Percentiles rank a stretch among this genome's conserved stretches.
Conservation (phyloP, 331 rosid genomes). For the Rosa hybrid region DNA sequence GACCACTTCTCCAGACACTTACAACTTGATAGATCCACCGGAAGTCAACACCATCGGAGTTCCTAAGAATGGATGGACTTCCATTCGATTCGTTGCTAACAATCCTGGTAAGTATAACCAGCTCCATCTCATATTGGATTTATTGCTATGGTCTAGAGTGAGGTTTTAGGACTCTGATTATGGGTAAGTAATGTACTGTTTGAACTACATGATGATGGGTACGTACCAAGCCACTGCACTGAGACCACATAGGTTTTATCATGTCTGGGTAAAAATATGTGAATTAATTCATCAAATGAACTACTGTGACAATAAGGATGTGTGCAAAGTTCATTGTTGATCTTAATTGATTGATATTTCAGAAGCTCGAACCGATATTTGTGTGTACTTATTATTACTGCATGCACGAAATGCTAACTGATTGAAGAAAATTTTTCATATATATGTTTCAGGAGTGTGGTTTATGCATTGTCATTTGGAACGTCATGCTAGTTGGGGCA, state of each 20-base stretch:
- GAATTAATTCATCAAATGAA: neutral
- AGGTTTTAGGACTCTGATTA: neutral
- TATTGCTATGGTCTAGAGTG: neutral
- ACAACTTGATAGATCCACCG: slow-evolving; percentile 17
- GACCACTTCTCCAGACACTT: slow-evolving; percentile 3
- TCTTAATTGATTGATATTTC: too few relatives aligned
- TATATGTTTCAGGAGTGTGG: slow-evolving; percentile 19
- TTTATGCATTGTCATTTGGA: slow-evolving; percentile 31
- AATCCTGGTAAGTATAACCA: neutral
- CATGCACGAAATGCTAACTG: neutral
- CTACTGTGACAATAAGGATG: neutral
- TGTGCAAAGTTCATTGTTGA: too few relatives aligned
- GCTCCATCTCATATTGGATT: neutral
- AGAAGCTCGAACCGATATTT: too few relatives aligned
- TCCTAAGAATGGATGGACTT: slow-evolving; percentile 14
- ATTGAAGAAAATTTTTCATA: neutral
- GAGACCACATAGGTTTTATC: too few relatives aligned
- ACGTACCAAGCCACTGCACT: too few relatives aligned
- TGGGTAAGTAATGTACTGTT: neutral
- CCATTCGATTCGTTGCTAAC: slow-evolving; percentile 10
- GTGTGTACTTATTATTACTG: too few relatives aligned
- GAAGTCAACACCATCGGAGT: slow-evolving; percentile 7
- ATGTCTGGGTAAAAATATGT: too few relatives aligned
- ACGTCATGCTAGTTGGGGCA: slow-evolving; percentile 19
- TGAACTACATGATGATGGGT: neutral